Conservation (phyloP, 1,284 basidiomycete species). For the Melampsora occidentalis region DNA sequence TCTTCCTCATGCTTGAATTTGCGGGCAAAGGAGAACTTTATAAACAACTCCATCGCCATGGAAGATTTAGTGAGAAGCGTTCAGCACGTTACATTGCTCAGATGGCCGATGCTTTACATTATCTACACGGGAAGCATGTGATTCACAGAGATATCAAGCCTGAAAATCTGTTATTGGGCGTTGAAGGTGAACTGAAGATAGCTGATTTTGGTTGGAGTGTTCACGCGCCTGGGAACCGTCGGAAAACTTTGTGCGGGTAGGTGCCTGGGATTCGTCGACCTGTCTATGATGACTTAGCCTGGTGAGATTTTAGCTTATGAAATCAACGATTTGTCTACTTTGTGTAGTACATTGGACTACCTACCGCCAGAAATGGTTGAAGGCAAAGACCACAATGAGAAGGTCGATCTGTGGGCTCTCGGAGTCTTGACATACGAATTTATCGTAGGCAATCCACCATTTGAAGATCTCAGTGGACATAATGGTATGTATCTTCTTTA, state of each 20-base stretch:
- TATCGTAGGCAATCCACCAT: constrained; percentile 84
- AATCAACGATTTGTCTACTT: not conserved
- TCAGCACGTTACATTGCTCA: constrained; percentile 89
- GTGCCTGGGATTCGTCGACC: not conserved
- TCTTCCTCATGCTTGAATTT: constrained; percentile 96
- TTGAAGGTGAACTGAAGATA: constrained; percentile 96
- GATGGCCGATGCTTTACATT: constrained; percentile 93
- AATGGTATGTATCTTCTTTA: constrained; percentile 59
- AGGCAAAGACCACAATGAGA: constrained; percentile 76
- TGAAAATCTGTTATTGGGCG: constrained; percentile 89
- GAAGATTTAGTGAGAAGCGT: constrained; percentile 80
- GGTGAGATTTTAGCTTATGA: not conserved
- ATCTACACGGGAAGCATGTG: constrained; percentile 92
- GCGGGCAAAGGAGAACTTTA: constrained; percentile 94
- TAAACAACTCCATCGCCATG: constrained; percentile 82
- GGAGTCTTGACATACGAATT: constrained; percentile 97
- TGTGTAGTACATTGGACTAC: constrained; percentile 95
- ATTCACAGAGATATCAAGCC: constrained; percentile 99
- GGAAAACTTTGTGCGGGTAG: constrained; percentile 42
- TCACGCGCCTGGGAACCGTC: constrained; percentile 84
- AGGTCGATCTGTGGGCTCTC: constrained; percentile 94
- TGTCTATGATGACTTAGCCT: not conserved
- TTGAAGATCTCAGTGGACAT: constrained; percentile 78
- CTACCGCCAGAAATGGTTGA: constrained; percentile 99
- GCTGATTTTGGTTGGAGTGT: constrained; percentile 99